phyloP scores from a whole-genome alignment of 176 grass and related monocot genomes.

The Miscanthus lutarioriparius region DNA sequence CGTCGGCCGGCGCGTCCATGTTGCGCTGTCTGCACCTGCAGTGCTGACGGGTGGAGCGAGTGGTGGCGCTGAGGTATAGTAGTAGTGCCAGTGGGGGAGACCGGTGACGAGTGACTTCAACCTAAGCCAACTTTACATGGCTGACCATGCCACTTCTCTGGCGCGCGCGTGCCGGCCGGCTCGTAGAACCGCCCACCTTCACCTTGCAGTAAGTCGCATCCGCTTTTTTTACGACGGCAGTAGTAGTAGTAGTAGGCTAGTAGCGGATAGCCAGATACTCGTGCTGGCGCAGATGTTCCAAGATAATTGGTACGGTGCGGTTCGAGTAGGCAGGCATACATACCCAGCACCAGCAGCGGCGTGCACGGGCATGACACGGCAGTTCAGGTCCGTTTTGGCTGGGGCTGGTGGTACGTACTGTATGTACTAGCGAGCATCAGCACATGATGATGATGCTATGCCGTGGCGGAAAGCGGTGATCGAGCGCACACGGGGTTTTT shows the following conservation, averaged over 20 bases:
- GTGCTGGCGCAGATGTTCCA: conserved; percentile 25
- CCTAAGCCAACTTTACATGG: not conserved
- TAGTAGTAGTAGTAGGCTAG: not conserved
- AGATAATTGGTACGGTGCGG: conserved; percentile 15
- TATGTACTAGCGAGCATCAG: not conserved
- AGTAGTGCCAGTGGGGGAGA: not conserved
- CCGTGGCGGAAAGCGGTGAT: conserved; percentile 10
- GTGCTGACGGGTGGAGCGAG: not conserved
- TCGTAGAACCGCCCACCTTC: conserved; percentile 26
- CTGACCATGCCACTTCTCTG: conserved; percentile 15
- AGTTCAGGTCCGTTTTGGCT: not conserved
- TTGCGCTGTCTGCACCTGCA: not conserved
- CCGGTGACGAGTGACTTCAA: not conserved
- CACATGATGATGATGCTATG: not conserved
- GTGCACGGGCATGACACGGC: conserved; percentile 1
- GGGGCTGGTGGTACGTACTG: not conserved
- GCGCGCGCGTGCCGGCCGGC: not conserved
- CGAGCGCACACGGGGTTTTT: not conserved
- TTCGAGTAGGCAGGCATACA: conserved; percentile 6
- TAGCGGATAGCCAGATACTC: not conserved
- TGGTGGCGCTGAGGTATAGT: not conserved
- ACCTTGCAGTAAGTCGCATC: not conserved
- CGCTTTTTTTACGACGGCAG: not conserved
- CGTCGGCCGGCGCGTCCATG: not conserved
- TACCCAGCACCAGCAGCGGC: not conserved